Evolutionary conservation across 1,284 basidiomycete species (phyloP).

Genomic region (Cryptococcus amylolentus): DNA sequence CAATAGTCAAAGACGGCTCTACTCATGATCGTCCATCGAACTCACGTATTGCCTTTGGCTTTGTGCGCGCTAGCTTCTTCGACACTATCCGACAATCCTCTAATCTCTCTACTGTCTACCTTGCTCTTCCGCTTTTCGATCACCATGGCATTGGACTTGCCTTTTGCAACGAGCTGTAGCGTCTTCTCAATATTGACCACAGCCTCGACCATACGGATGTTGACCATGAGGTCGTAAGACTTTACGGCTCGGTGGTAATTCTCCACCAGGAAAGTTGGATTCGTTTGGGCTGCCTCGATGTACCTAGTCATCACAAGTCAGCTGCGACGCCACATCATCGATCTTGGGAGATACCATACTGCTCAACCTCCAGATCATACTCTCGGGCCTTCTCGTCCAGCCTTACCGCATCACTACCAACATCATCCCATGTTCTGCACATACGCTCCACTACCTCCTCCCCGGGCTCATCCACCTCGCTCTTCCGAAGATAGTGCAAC

Average conservation of each 20-base stretch:
- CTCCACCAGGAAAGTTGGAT: neutral
- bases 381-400: neutral
- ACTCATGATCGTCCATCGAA: neutral
- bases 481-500: neutral
- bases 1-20: neutral
- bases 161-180: neutral
- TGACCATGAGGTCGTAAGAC: slow-evolving; percentile 3
- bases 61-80: slow-evolving; percentile 2
- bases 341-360: neutral
- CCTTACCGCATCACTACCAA: neutral
- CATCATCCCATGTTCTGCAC: slow-evolving; percentile 1
- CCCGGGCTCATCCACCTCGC: neutral
- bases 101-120: neutral
- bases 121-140: slow-evolving; percentile 1
- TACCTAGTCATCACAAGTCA: neutral
- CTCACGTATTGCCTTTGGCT: slow-evolving; percentile 6
- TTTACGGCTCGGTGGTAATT: slow-evolving; percentile 3
- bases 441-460: neutral
- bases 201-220: neutral
- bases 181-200: slow-evolving; percentile 1
- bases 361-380: slow-evolving; percentile 1
- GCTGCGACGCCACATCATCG: neutral
- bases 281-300: slow-evolving; percentile 4
- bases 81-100: neutral
- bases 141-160: neutral